Evolutionary conservation across 2,329 filamentous ascomycete genomes (phyloP).

Genomic region (Fusarium bulbicola): DNA sequence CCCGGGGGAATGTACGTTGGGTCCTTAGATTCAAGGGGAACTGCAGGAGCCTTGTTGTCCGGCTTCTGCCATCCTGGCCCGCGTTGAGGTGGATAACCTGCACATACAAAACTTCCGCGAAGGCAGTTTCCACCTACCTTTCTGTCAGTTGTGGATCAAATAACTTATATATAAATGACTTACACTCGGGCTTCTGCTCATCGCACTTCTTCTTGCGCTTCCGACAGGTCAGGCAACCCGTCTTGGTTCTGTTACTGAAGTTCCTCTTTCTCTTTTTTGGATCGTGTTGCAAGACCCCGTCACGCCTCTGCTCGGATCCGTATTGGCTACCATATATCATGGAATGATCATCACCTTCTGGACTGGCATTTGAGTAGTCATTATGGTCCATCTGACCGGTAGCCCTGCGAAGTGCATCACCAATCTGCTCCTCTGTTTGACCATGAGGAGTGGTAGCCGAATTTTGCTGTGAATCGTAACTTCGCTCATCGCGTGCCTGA

Average conservation of each 20-base stretch:
- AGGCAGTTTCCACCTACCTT: slow-evolving; percentile 83
- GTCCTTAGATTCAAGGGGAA: slow-evolving; percentile 87
- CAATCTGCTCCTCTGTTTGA: slow-evolving; percentile 60
- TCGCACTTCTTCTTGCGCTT: slow-evolving; percentile 98
- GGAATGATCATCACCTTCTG: slow-evolving; percentile 61
- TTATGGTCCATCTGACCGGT: slow-evolving; percentile 57
- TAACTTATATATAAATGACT: slow-evolving; percentile 49
- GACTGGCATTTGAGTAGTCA: slow-evolving; percentile 63
- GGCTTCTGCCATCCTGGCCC: slow-evolving; percentile 79
- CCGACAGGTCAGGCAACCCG: slow-evolving; percentile 91
- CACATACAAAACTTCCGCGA: slow-evolving; percentile 88
- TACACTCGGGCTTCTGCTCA: slow-evolving; percentile 91
- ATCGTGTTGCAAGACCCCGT: slow-evolving; percentile 64
- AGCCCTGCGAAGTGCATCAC: slow-evolving; percentile 56
- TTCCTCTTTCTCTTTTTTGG: slow-evolving; percentile 78
- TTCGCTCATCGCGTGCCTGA: slow-evolving; percentile 58
- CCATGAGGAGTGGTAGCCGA: slow-evolving; percentile 56
- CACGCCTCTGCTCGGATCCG: slow-evolving; percentile 58
- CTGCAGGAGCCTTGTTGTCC: slow-evolving; percentile 71
- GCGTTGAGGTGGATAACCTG: slow-evolving; percentile 86
- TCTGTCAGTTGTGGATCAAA: slow-evolving; percentile 11
- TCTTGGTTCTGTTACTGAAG: slow-evolving; percentile 96
- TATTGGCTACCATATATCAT: slow-evolving; percentile 56
- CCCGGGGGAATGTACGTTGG: slow-evolving; percentile 68
- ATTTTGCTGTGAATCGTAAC: slow-evolving; percentile 58